Base-by-base conservation (phyloP, 108 stramenopile species). In the Cylindrotheca fusiformis region DNA sequence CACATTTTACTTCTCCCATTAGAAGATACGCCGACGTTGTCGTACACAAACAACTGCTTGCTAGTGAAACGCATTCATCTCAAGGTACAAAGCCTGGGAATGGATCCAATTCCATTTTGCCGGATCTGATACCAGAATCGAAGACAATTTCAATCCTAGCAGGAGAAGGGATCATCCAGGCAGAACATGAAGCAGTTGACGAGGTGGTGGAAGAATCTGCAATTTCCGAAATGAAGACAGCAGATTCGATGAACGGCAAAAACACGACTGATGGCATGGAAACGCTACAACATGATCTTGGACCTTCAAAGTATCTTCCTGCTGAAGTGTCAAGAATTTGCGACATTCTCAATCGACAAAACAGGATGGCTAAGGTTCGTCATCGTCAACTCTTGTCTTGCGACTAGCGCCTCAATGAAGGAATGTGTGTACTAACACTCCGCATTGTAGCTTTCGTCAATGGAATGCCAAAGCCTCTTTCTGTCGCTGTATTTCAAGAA, bases 1-100 rank as follows among this genome's bases (percentile, higher is more conserved):
- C 93, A 2, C 93, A 94, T 70, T 94, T 94, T 65, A 94, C 93
- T 21, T 84, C 82, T 25, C 93, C 93, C 6, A 94, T 94, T 57
- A 67, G 93, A 28, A 69, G 88, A 20, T 92, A 92, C 33, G 77
- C 77, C 21, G 76, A 77, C 45, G 65, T 77, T 32, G 67, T 86
- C 45, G 89, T 86, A 24, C 85, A 86, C 54, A 69, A 74, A 2
- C 79, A 81, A 52, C 80, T 85, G 10, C 60, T 89, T 14, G 68
- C 60, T 6, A 32, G 63, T 2, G 58, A 67, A 18, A 44, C 32
- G 17, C 24, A 22, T 19, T 1, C 44, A 32, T 36, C 33, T n/a
- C 28, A 23, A 3, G 27, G 12, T 44, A 24, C 44, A 48, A 32
- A 10, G 1, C 28, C 53, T 23, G 24, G 5, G 1, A 49, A 52